Evolutionary conservation across 306 rosid species (phyloP), one percentile per base, ranked within the genome.

Genomic region (Astragalus glycyphyllos): DNA sequence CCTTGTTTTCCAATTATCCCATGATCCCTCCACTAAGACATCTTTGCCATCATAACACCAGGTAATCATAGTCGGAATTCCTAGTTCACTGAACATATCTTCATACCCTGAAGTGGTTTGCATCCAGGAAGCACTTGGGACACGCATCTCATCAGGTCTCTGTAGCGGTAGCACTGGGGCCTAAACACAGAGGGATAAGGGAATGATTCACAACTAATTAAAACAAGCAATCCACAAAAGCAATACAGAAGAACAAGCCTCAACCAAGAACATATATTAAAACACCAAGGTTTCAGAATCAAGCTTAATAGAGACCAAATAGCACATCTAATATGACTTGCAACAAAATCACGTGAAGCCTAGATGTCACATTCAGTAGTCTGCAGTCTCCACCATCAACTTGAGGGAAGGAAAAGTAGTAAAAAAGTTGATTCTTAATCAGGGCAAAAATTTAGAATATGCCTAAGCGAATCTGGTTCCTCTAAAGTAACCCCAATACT

Each of bases 1-100:
- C 99, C 96, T 91, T 61, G 86, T 75, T 80, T 85, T 91, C 99
- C 99, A 94, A 80, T 82, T 79, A 82, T 94, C 99, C 99, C 99
- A 94, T 12, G 99, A 91, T 61, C 99, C 99, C 86, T 94, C 92
- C 65, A 89, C 96, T 61, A 84, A 88, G 5, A 94, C 99, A 15
- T 91, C 92, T 71, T 87, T 91, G 46, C 96, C 99, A 66, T 82
- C 96, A 78, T 91, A 80, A 72, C 84, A 77, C 99, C 99, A 94
- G 2, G 97, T 91, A 73, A 94, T 84, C 99, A 94, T 94, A 3
- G 97, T 89, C 5, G 99, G 99, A 81, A 94, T 91, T 53, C 96
- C 97, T 54, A 82, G 89, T 76, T 91, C 96, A 37, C 65, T 69
- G 75, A 77, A 68, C 68, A 82, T 80, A 46, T 91, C 99, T 31